Evolutionary conservation across 257 asterid genomes (phyloP), one percentile per base, ranked within the genome.

Genomic region (Leptodermis oblonga): DNA sequence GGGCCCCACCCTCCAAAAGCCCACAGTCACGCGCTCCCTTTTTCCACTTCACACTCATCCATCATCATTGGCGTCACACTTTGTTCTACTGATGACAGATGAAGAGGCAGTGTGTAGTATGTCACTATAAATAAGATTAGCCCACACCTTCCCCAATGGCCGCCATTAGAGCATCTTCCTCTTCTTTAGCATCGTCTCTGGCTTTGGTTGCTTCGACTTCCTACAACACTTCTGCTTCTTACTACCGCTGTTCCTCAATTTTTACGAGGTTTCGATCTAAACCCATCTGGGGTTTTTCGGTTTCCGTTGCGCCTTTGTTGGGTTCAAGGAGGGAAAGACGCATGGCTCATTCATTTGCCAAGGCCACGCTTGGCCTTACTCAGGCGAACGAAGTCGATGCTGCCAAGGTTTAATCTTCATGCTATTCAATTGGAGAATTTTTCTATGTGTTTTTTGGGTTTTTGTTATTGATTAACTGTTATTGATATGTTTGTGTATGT

Each of bases 281-380:
- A 2, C 72, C 82, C 26, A 28, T 52, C 58, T 76, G 70, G 74
- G 64, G 43, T 31, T 61, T 83, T 45, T 78, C 83, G 0, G 13
- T 76, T 39, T 56, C 83, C 5, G 69, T 77, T 34, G 14, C 70
- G 23, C 83, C 87, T 18, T 33, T 77, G 61, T 67, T 77, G 69
- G 55, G 69, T 48, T 78, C 70, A 37, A 53, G 80, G 39, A 81
- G 80, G 74, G 51, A 73, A 15, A 82, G 72, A 14, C 72, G 84
- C 5, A 83, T 80, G 85, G 83, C 84, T 67, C 82, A 82, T 46
- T 70, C 82, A 58, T 51, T 78, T 46, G 80, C 88, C 43, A 41
- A 68, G 62, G 85, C 81, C 73, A 83, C 85, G 58, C 87, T 83
- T 69, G 88, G 88, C 79, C 85, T 83, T 36, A 83, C 88, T 65